Percentiles rank a stretch among this genome's conserved stretches.
These are phyloP conservation scores for Melanopsichium pennsylvanicum DNA, from an alignment of 1,284 basidiomycete genomes.

Conservation along the genomic window DNA sequence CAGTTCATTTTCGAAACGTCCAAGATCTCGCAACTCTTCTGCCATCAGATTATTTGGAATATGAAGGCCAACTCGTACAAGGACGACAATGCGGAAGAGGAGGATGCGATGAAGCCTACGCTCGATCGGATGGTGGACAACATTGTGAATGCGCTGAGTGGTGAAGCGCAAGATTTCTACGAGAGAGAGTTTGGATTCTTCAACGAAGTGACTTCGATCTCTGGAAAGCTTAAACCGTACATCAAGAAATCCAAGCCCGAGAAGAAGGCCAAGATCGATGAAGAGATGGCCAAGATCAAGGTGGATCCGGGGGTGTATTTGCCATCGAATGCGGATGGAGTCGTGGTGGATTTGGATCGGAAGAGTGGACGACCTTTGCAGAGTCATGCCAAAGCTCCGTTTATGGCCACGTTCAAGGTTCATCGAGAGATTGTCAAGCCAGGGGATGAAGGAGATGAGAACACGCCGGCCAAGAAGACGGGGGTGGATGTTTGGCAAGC, in stretches of 20 bases:
- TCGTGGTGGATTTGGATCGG: slow-evolving; percentile 94
- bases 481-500: slow-evolving; percentile 84
- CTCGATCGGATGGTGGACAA: slow-evolving; percentile 86
- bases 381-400: slow-evolving; percentile 98
- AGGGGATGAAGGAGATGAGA: slow-evolving; percentile 40
- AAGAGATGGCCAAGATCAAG: slow-evolving; percentile 96
- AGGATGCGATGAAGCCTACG: slow-evolving; percentile 92
- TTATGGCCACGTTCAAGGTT: slow-evolving; percentile 99
- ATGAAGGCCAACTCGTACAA: slow-evolving; percentile 99
- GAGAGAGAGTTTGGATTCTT: slow-evolving; percentile 96
- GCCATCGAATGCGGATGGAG: slow-evolving; percentile 95
- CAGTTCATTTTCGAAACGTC: slow-evolving; percentile 97
- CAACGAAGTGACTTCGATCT: slow-evolving; percentile 94
- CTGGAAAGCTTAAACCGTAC: slow-evolving; percentile 94
- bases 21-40: slow-evolving; percentile 96
- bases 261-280: slow-evolving; percentile 99
- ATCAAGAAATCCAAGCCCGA: slow-evolving; percentile 95
- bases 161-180: slow-evolving; percentile 90
- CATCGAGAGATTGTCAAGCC: slow-evolving; percentile 67
- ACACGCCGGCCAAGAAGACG: slow-evolving; percentile 31
- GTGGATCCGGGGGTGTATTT: slow-evolving; percentile 95
- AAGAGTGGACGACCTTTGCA: slow-evolving; percentile 94
- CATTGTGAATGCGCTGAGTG: slow-evolving; percentile 85
- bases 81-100: slow-evolving; percentile 77
- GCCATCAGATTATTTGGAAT: slow-evolving; percentile 99